A percentile compares a stretch with the other conserved stretches of the same genome.
Evolutionary conservation across 2,329 filamentous ascomycete species (phyloP).

Genomic region (Botryosphaeria agaves): DNA sequence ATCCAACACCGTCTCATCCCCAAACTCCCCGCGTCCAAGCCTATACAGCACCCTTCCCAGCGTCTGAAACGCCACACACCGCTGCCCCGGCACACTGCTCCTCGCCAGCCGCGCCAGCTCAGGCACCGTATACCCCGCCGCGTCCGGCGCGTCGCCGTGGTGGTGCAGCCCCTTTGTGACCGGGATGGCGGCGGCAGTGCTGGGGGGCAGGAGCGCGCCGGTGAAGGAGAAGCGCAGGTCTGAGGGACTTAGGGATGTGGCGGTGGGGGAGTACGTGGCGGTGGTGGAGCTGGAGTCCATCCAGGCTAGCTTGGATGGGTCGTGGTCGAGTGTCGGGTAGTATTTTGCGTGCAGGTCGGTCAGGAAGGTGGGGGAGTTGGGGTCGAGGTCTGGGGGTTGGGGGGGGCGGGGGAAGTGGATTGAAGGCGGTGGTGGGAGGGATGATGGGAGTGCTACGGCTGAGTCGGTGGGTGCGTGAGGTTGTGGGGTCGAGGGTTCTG

Average conservation of each 20-base stretch:
- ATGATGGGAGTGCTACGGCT: neutral
- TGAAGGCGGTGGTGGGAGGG: slow-evolving; percentile 13
- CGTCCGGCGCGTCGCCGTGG: slow-evolving; percentile 80
- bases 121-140: slow-evolving; percentile 81
- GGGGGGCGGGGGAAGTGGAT: slow-evolving; percentile 43
- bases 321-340: slow-evolving; percentile 73
- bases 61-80: slow-evolving; percentile 84
- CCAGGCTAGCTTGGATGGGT: slow-evolving; percentile 78
- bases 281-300: slow-evolving; percentile 54
- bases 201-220: slow-evolving; percentile 63
- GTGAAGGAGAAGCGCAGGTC: slow-evolving; percentile 79
- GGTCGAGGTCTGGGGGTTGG: slow-evolving; percentile 59
- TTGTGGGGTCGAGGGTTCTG: neutral
- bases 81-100: slow-evolving; percentile 68
- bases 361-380: slow-evolving; percentile 68
- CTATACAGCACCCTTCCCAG: slow-evolving; percentile 72
- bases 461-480: neutral
- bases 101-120: slow-evolving; percentile 70
- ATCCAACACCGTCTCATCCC: too few relatives aligned
- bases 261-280: slow-evolving; percentile 68
- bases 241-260: slow-evolving; percentile 52
- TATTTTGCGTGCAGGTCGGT: slow-evolving; percentile 76
- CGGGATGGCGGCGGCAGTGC: slow-evolving; percentile 55
- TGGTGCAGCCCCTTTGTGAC: slow-evolving; percentile 74
- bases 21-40: slow-evolving; percentile 57